Conservation (phyloP, 345 rosid genomes). For the Erysimum cheiranthoides region DNA sequence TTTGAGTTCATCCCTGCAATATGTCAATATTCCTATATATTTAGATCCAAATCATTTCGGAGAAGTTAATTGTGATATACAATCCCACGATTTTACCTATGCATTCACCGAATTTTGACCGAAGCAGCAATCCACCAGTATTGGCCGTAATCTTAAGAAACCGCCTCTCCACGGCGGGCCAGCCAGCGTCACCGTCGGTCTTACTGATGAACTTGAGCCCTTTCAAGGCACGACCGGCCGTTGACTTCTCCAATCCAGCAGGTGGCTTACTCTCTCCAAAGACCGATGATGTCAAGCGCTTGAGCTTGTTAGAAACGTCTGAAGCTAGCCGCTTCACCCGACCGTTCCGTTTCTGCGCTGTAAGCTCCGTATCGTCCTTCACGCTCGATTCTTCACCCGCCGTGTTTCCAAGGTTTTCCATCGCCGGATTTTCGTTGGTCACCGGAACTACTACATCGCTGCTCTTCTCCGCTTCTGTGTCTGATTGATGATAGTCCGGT, state of each 20-base stretch:
- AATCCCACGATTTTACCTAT: slow-evolving; percentile 50
- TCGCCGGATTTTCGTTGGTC: slow-evolving; percentile 40
- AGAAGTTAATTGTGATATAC: background rate
- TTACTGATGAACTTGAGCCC: slow-evolving; percentile 74
- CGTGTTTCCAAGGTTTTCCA: slow-evolving; percentile 42
- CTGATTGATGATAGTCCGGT: slow-evolving; percentile 36
- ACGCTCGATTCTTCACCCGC: slow-evolving; percentile 25
- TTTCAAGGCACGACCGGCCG: slow-evolving; percentile 57
- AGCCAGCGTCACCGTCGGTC: slow-evolving; percentile 59
- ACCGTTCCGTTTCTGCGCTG: slow-evolving; percentile 44
- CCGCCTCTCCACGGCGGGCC: slow-evolving; percentile 66
- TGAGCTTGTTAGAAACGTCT: slow-evolving; percentile 57
- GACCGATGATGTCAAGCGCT: slow-evolving; percentile 52
- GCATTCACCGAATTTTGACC: slow-evolving; percentile 67
- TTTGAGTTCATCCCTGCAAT: slow-evolving; percentile 69
- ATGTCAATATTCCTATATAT: background rate
- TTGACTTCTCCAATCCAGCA: slow-evolving; percentile 58
- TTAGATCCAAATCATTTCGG: background rate
- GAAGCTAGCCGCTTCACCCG: slow-evolving; percentile 53
- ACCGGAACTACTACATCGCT: slow-evolving; percentile 48
- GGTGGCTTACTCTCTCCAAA: slow-evolving; percentile 38
- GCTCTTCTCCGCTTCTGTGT: slow-evolving; percentile 44
- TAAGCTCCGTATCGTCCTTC: slow-evolving; percentile 47
- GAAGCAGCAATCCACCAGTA: slow-evolving; percentile 53
- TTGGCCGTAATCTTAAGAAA: slow-evolving; percentile 56